Evolutionary conservation across 2,329 filamentous ascomycete genomes (phyloP), one percentile per base, ranked within the genome.

Genomic region (Ceratocystiopsis brevicomis): DNA sequence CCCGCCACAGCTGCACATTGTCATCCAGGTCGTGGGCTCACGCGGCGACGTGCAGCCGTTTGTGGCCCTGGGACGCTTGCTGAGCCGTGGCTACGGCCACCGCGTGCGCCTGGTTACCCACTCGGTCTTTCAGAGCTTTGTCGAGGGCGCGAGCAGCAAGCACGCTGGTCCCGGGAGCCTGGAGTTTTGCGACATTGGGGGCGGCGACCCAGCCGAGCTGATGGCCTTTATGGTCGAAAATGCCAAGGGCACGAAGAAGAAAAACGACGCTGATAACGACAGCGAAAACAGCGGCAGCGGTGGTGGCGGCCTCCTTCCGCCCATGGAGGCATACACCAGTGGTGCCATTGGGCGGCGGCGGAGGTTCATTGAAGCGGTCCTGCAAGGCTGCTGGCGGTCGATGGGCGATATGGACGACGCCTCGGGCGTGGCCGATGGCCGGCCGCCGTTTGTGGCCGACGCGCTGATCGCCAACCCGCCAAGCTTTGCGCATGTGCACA

Each of bases 191-290:
- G 71, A 62, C 48, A 81, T 85, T 42, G 79, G 80, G n/a, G 42
- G 47, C 36, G 81, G 80, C 3, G 78, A 86, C 54, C 81, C 81
- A 1, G 70, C 76, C 1, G 72, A 81, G 53, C 64, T 85, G 38
- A 86, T 85, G 81, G 82, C 84, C 3, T 92, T 88, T 53, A 92
- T 92, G 84, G 84, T 90, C 39, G 87, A 87, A 59, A 81, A 90
- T 51, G 83, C 85, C 0, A 37, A 6, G 10, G 33, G 33, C 3
- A 9, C 14, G 4, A 21, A 21, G 25, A 38, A 38, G 17, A 38
- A 12, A 11, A 6, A 17, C 25, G 38, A 16, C 8, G 16, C 17
- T 10, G 41, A 37, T 14, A 33, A 13, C 3, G 17, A 42, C 32
- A n/a, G 34, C n/a, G 40, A 30, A 3, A 30, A n/a, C 17, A 18